A percentile compares a stretch with the other conserved stretches of the same genome.
These are phyloP conservation scores for Pisolithus marmoratus DNA, from an alignment of 768 basidiomycete species.

Conservation along the genomic window DNA sequence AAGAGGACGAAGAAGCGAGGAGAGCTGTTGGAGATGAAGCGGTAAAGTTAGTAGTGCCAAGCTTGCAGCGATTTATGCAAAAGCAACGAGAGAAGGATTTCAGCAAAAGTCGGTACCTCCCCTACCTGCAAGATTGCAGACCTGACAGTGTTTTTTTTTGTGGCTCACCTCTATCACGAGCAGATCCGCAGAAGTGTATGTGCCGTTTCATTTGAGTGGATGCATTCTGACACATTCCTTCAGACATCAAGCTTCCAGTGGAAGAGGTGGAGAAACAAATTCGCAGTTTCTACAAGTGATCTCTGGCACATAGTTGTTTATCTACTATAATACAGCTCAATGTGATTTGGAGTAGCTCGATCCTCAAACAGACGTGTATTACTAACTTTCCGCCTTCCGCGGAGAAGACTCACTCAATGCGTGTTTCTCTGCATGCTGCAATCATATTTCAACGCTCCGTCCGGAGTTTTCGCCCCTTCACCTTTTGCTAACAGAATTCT, in stretches of 20 bases:
- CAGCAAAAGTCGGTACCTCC: conserved; percentile 63
- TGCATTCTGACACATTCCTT: conserved; percentile 11
- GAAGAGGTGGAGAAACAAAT: conserved; percentile 73
- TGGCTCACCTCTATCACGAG: not conserved
- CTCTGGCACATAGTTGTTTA: not conserved
- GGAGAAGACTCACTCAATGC: too few species aligned
- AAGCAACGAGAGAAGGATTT: conserved; percentile 78
- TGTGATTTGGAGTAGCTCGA: not conserved
- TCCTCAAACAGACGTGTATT: too few species aligned
- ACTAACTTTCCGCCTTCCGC: too few species aligned
- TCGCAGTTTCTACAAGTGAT: conserved; percentile 49
- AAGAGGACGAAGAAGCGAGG: conserved; percentile 60
- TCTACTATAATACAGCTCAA: not conserved
- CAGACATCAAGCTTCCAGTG: conserved; percentile 74
- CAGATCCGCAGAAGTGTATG: conserved; percentile 53
- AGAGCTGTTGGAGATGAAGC: conserved; percentile 65
- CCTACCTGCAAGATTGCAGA: not conserved
- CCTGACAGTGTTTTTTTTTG: not conserved
- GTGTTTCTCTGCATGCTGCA: too few species aligned
- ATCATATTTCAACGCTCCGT: too few species aligned
- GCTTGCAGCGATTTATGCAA: conserved; percentile 67
- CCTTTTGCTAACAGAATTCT: too few species aligned
- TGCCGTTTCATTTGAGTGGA: not conserved
- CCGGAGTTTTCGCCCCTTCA: too few species aligned
- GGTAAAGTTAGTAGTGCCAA: conserved; percentile 70